Conservation (phyloP, 805 yeast species). For the Sungouiozyma ichnusensis region DNA sequence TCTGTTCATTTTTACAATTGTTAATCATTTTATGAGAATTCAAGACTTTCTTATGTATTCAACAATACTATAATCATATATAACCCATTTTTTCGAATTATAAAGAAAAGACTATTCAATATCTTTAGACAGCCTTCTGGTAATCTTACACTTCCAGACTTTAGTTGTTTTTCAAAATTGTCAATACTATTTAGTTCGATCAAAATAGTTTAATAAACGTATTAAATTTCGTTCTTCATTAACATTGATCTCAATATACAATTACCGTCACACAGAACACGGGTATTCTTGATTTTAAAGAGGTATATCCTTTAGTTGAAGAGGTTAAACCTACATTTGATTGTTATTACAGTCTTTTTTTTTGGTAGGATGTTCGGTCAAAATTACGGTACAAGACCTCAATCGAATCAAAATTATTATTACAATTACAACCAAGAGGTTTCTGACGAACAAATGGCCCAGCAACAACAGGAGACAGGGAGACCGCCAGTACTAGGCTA, state of each 20-base stretch:
- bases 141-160: no score
- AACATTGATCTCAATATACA: no score
- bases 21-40: neutral
- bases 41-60: neutral
- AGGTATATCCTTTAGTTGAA: no score
- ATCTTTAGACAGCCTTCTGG: neutral
- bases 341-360: no score
- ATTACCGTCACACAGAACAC: no score
- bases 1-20: neutral
- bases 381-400: neutral
- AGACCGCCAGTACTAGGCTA: conserved; percentile 30
- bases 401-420: neutral
- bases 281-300: no score
- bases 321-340: no score
- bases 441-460: conserved; percentile 6
- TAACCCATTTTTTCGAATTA: neutral
- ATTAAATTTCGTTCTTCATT: no score
- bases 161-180: no score
- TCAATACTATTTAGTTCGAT: no score
- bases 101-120: neutral
- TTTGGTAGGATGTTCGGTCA: neutral
- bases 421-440: conserved; percentile 4
- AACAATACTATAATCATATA: neutral
- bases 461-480: conserved; percentile 14
- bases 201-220: no score